Evolutionary conservation across 2,329 filamentous ascomycete genomes (phyloP).

Genomic region (Mariannaea elegans): DNA sequence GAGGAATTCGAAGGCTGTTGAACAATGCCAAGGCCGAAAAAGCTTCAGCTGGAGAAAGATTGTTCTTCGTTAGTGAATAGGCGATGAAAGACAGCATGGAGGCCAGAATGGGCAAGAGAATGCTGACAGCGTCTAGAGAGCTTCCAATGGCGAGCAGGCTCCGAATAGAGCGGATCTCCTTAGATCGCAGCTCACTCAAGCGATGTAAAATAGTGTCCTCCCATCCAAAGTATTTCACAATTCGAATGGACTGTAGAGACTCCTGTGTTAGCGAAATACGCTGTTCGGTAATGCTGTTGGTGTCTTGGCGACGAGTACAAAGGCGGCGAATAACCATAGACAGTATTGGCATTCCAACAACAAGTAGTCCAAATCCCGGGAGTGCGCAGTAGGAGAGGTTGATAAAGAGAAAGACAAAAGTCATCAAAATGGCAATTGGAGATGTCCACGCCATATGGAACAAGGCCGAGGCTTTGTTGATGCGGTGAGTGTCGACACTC

Average conservation of each 20-base stretch:
- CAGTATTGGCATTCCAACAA: conserved; percentile 5
- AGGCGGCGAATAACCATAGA: not conserved
- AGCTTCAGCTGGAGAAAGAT: not conserved
- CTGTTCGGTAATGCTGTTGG: conserved; percentile 7
- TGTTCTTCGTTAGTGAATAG: conserved; percentile 1
- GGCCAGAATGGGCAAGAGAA: conserved; percentile 9
- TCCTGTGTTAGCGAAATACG: conserved; percentile 10
- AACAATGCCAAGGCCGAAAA: conserved; percentile 12
- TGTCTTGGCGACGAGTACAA: not conserved
- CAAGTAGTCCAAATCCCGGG: conserved; percentile 7
- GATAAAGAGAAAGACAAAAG: conserved; percentile 6
- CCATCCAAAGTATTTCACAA: conserved; percentile 12
- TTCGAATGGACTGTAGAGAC: conserved; percentile 3
- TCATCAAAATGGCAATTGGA: conserved; percentile 4
- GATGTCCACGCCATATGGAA: conserved; percentile 14
- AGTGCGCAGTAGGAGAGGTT: conserved; percentile 18
- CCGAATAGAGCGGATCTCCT: conserved; percentile 5
- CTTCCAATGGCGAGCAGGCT: conserved; percentile 3
- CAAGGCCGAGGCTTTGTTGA: conserved; percentile 13
- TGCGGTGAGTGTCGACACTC: conserved; percentile 14
- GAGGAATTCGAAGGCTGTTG: conserved; percentile 9
- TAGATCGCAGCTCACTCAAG: not conserved
- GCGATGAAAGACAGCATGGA: conserved; percentile 13
- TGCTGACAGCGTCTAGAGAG: conserved; percentile 3
- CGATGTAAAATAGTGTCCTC: conserved; percentile 4